Evolutionary conservation across 805 yeast species (phyloP), one percentile per base, ranked within the genome.

Genomic region (Clavispora carvajalis): DNA sequence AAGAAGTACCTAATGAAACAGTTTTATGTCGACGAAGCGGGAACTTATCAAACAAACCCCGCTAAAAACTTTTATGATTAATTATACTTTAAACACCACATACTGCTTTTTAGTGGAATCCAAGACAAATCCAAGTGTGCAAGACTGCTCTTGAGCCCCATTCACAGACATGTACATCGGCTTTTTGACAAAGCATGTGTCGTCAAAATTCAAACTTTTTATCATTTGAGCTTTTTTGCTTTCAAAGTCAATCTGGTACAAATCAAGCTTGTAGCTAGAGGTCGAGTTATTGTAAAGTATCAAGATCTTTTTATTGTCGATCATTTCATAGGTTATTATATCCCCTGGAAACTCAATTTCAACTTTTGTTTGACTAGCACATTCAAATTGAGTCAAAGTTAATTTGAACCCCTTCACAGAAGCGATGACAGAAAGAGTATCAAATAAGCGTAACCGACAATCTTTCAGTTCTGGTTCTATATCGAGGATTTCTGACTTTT

Each of bases 41-140:
- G 51, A 0, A 24, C 33, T 2, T 62, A 55, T 39, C 30, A 38
- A 28, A 29, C 55, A 51, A 57, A 60, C 38, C 52, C 60, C 38
- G 49, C 60, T 52, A 44, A 47, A 11, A 54, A 60, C 36, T 57
- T 53, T 37, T 61, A 57, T 46, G 56, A 50, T 53, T 61, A 40
- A 68, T 53, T 11, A 67, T 8, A 50, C 67, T 73, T 58, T 59
- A 26, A 73, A 54, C 12, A 71, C 61, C 21, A 58, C 46, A 47
- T 71, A 73, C 38, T 65, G 60, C 44, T 63, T 69, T 37, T 55
- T 66, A 19, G 65, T 52, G 7, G 54, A 46, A 45, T 73, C 77
- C 25, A 74, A 44, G 12, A 76, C 43, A 43, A 73, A 68, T 5
- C 69, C 74, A 31, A 59, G 54, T 11, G 26, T 34, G 8, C 36